Evolutionary conservation across 257 asterid species (phyloP), one percentile per base, ranked within the genome.

Genomic region (Solanum chmielewskii): DNA sequence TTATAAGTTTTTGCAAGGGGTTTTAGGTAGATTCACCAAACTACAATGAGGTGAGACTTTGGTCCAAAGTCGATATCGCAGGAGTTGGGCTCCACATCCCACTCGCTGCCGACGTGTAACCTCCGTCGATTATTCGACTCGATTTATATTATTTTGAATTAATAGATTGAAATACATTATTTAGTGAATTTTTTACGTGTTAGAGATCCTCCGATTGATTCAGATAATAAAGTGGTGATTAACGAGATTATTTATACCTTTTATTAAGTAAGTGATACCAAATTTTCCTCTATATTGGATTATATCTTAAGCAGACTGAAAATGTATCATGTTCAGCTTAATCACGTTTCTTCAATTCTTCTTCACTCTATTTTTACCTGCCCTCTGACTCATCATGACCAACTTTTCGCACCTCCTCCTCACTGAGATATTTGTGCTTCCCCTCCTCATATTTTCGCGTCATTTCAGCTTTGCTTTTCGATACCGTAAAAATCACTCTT

Each of bases 61-160:
- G 85, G 85, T 29, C 68, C 29, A 49, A 7, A 29, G 85, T 80
- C 68, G 42, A 80, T 25, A 49, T 80, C 66, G 7, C 8, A 0
- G 68, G 60, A 11, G 8, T 83, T 85, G 92, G 90, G 82, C n/a
- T 91, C 91, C 91, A 62, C 81, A 64, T 83, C 92, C 88, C 66
- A 83, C 56, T 89, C 83, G 69, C 75, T 74, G 87, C 93, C 88
- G 6, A 86, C 87, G 87, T 87, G 90, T 87, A 88, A 88, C 73
- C 80, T 59, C 5, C 27, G 9, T 59, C 68, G 68, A 1, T 56
- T 56, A 56, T 56, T 20, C 11, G 3, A 56, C 64, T 56, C 25
- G 2, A 56, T 56, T 20, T 56, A 56, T 56, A 56, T 18, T 7
- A 20, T 56, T 56, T 56, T 56, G 11, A 56, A 20, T 20, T 7